A percentile compares a stretch with the other conserved stretches of the same genome.
phyloP scores from a whole-genome alignment of 257 asterid species.

The Leonotis leonurus region DNA sequence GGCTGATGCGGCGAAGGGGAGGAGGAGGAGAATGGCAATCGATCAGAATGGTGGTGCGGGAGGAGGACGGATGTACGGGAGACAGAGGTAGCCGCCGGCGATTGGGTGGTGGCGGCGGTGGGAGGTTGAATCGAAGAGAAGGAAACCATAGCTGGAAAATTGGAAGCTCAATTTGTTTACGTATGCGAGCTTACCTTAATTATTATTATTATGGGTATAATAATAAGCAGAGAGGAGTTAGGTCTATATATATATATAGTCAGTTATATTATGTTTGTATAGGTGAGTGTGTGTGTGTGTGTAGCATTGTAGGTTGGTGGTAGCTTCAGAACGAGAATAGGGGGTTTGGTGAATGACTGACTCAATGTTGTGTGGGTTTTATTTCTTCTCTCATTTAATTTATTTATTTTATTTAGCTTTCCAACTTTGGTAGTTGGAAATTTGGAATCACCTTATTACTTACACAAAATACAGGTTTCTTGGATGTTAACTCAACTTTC shows the following conservation, averaged over 20 bases:
- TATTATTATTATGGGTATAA: background rate
- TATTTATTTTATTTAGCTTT: background rate
- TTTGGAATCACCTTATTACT: too few species aligned
- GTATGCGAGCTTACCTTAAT: background rate
- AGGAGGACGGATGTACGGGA: constrained; percentile 6
- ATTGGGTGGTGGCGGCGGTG: constrained; percentile 22
- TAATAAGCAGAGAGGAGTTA: background rate
- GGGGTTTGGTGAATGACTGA: constrained; percentile 7
- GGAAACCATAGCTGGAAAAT: constrained; percentile 33
- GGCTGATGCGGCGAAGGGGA: constrained; percentile 7
- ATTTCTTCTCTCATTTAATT: too few species aligned
- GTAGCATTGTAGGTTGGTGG: constrained; percentile 23
- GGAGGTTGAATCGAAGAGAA: constrained; percentile 32
- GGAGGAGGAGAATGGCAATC: constrained; percentile 4
- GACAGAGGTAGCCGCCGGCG: constrained; percentile 17
- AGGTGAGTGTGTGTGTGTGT: too few species aligned
- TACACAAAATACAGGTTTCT: too few species aligned
- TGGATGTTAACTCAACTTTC: background rate
- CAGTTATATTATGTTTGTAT: too few species aligned
- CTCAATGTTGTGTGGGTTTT: background rate
- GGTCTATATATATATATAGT: background rate
- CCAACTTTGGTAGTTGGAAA: constrained; percentile 9
- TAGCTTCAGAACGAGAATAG: background rate
- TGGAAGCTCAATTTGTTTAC: background rate
- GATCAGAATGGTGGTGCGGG: constrained; percentile 19